A percentile compares a stretch with the other conserved stretches of the same genome.
These are phyloP conservation scores for Populus hybrid DNA, from an alignment of 441 rosid genomes.

Conservation along the genomic window DNA sequence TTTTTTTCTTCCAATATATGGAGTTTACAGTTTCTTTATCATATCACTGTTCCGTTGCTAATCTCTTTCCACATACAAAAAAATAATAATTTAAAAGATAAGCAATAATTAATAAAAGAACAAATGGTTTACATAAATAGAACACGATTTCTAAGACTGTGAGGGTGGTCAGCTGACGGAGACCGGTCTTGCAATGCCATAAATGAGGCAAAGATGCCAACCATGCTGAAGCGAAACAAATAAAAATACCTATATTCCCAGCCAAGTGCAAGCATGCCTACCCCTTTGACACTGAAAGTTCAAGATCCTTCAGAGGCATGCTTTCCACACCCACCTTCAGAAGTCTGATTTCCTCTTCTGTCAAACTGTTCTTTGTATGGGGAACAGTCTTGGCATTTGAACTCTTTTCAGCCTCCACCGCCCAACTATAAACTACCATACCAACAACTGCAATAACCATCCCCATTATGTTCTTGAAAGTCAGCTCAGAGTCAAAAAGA, in stretches of 20 bases:
- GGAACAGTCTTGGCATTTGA: conserved; percentile 34
- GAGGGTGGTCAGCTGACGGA: conserved; percentile 9
- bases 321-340: conserved; percentile 69
- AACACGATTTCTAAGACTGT: conserved; percentile 15
- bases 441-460: conserved; percentile 74
- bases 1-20: background rate
- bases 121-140: conserved; percentile 8
- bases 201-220: conserved; percentile 8
- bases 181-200: conserved; percentile 18
- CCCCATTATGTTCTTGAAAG: conserved; percentile 75
- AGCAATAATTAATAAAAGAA: conserved; percentile 17
- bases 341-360: conserved; percentile 83
- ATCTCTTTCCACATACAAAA: conserved; percentile 20
- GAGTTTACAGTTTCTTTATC: conserved; percentile 11
- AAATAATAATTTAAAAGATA: conserved; percentile 17
- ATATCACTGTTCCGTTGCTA: background rate
- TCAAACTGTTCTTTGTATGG: conserved; percentile 51
- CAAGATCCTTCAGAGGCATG: conserved; percentile 55
- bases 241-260: conserved; percentile 9
- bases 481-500: conserved; percentile 68
- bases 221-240: conserved; percentile 5
- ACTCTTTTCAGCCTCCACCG: conserved; percentile 62
- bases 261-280: conserved; percentile 22
- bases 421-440: conserved; percentile 89
- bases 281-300: conserved; percentile 61